phyloP scores from a whole-genome alignment of 129 eudicot species.

The Flaveria robusta region DNA sequence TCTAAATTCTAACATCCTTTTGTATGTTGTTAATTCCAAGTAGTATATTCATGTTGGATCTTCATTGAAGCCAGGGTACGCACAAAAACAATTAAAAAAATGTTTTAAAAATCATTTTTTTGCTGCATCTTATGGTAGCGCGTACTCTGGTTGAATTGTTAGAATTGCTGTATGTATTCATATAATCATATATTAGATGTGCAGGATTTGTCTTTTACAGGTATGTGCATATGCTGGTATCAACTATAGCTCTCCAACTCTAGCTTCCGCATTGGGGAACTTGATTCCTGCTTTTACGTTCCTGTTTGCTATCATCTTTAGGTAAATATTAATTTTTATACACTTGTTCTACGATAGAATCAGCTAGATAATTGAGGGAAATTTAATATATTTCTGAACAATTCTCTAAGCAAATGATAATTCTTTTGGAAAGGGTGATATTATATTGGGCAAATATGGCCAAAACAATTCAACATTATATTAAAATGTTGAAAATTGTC shows the following conservation, averaged over 20 bases:
- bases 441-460: background rate
- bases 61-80: constrained; percentile 2
- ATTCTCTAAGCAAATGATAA: background rate
- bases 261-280: constrained; percentile 56
- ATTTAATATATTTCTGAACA: background rate
- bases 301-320: constrained; percentile 47
- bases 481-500: background rate
- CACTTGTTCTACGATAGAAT: background rate
- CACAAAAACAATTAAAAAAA: background rate
- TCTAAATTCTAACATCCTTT: background rate
- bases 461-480: background rate
- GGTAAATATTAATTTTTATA: constrained; percentile 29
- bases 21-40: background rate
- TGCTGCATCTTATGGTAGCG: background rate
- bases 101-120: background rate
- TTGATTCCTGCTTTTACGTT: constrained; percentile 57
- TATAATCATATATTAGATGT: constrained; percentile 15
- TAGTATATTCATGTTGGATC: background rate
- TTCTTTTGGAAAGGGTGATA: background rate
- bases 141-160: background rate
- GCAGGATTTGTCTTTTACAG: constrained; percentile 55
- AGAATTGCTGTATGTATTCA: background rate
- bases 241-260: constrained; percentile 54
- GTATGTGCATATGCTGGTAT: constrained; percentile 55
- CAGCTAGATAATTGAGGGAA: background rate